Base-by-base conservation (phyloP, 2,329 filamentous ascomycete genomes). In the Fusarium sulawesiense region DNA sequence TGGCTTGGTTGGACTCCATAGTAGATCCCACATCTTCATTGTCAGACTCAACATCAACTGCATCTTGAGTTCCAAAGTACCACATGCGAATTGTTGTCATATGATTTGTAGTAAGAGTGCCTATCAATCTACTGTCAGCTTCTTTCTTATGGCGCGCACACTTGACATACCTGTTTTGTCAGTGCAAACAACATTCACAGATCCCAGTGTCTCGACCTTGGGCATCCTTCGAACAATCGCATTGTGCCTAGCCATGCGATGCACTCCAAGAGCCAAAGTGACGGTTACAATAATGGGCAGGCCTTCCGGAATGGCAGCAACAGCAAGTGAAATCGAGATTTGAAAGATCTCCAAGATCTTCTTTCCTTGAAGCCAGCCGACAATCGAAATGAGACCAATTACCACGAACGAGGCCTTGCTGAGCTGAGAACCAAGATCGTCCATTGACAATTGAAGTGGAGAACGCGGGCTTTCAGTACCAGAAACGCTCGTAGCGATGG, bases 131-230 rank as follows among this genome's bases (percentile, higher is more conserved):
- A 23, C 29, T 30, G 50, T 76, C 67, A 79, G 68, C 42, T 16
- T 21, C 18, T 41, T 14, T 29, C 37, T 27, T 29, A 40, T 7
- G 3, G 45, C 29, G 13, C 14, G 4, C 30, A 42, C 16, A 51
- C 18, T 29, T 29, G 18, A 66, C 78, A 73, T 81, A 89, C 89
- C 93, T 45, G 96, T 99, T 83, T 99, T 99, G 84, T 99, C 96
- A 73, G 94, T 98, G 83, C 97, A 99, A 9, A 99, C 93, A n/a
- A 99, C 94, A 76, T 98, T 99, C 63, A 99, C 96, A n/a, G 94
- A 98, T 11, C 97, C 97, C 7, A 99, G 83, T 1, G 96, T 99
- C 79, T 99, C 96, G 11, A 99, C 97, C 80, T 96, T 98, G 23
- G 97, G 97, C 81, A 99, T 91, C 77, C 93, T 91, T 72, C 96